phyloP scores from a whole-genome alignment of 2,329 filamentous ascomycete species.

The Penicillium hordei region DNA sequence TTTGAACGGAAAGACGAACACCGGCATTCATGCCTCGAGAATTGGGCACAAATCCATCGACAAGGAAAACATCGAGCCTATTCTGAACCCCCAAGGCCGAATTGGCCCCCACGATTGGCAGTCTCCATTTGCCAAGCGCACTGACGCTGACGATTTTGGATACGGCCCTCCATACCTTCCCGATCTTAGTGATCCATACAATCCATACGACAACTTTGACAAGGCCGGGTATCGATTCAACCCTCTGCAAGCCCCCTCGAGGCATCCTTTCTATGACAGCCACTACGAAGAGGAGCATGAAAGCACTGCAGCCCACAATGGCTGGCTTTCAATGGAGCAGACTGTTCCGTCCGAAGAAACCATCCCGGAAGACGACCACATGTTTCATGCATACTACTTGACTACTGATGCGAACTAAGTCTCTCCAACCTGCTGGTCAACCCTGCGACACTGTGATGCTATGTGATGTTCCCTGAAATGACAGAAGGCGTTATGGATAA shows the following conservation, averaged over 20 bases:
- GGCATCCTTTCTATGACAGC: constrained; percentile 21
- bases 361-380: constrained; percentile 36
- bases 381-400: constrained; percentile 37
- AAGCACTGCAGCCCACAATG: constrained; percentile 9
- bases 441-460: background rate
- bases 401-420: constrained; percentile 26
- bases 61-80: constrained; percentile 45
- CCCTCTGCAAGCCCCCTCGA: constrained; percentile 33
- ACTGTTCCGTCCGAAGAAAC: constrained; percentile 36
- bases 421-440: background rate
- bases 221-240: constrained; percentile 33
- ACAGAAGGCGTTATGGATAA: background rate
- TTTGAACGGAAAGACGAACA: constrained; percentile 23
- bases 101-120: constrained; percentile 29
- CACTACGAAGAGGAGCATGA: constrained; percentile 19
- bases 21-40: constrained; percentile 12
- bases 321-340: constrained; percentile 19
- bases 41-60: constrained; percentile 15
- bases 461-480: background rate
- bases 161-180: constrained; percentile 28
- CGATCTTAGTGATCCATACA: constrained; percentile 24
- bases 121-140: constrained; percentile 25
- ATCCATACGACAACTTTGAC: constrained; percentile 27
- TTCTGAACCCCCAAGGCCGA: constrained; percentile 26
- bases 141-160: constrained; percentile 17